Percentiles rank a stretch among this genome's conserved stretches.
Conservation (phyloP, 805 yeast genomes). For the Spathaspora passalidarum region DNA sequence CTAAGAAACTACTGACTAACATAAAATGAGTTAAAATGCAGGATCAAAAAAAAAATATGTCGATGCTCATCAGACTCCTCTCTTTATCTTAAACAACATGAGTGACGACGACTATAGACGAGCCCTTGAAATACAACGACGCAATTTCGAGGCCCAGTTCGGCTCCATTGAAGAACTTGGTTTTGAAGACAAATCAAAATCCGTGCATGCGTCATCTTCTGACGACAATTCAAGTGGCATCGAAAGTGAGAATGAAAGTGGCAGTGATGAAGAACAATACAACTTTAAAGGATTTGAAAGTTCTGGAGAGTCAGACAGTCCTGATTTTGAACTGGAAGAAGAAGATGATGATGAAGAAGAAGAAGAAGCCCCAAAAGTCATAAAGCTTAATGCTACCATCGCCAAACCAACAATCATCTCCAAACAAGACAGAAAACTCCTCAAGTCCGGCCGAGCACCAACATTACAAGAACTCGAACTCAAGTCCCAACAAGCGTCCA, state of each 20-base stretch:
- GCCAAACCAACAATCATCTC: constrained; percentile 24
- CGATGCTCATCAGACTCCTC: constrained; percentile 3
- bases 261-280: constrained; percentile 17
- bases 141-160: constrained; percentile 62
- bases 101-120: constrained; percentile 22
- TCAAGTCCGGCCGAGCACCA: constrained; percentile 62
- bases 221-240: constrained; percentile 8
- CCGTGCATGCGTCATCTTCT: constrained; percentile 8
- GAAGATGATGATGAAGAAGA: constrained; percentile 11
- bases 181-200: constrained; percentile 26
- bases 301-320: constrained; percentile 12
- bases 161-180: constrained; percentile 53
- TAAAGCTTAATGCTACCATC: constrained; percentile 39
- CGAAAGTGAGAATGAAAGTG: constrained; percentile 15
- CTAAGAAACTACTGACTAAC: no score
- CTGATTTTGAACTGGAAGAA: constrained; percentile 12
- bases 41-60: background rate
- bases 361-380: constrained; percentile 39
- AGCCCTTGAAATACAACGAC: constrained; percentile 51
- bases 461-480: constrained; percentile 33
- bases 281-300: constrained; percentile 14
- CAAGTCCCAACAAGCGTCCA: constrained; percentile 20
- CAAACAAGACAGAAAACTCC: constrained; percentile 48
- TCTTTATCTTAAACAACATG: constrained; percentile 4
- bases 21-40: background rate